A percentile compares a stretch with the other conserved stretches of the same genome.
These are phyloP conservation scores for Gillenia trifoliata DNA, from an alignment of 306 rosid species.

Conservation along the genomic window DNA sequence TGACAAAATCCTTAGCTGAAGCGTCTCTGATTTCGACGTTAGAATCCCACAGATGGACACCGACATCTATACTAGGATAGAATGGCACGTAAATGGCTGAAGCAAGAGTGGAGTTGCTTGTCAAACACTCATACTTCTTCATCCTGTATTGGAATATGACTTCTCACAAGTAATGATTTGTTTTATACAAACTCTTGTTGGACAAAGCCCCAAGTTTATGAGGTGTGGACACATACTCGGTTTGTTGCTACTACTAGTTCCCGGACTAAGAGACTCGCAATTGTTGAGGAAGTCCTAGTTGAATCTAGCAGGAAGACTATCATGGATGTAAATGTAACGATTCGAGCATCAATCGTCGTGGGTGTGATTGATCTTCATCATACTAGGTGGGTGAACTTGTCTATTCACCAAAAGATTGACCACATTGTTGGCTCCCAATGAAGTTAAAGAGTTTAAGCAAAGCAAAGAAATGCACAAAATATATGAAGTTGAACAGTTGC, in stretches of 20 bases:
- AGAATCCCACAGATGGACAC: slow-evolving; percentile 64
- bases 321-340: slow-evolving; percentile 58
- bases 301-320: slow-evolving; percentile 57
- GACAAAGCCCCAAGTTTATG: slow-evolving; percentile 52
- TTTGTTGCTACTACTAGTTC: slow-evolving; percentile 42
- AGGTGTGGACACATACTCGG: slow-evolving; percentile 71
- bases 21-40: slow-evolving; percentile 54
- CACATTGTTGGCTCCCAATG: slow-evolving; percentile 4
- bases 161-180: slow-evolving; percentile 74
- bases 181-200: slow-evolving; percentile 48
- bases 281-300: slow-evolving; percentile 46
- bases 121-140: slow-evolving; percentile 58
- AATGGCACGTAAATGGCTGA: slow-evolving; percentile 73
- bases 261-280: slow-evolving; percentile 58
- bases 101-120: slow-evolving; percentile 53
- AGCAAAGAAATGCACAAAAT: slow-evolving; percentile 31
- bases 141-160: slow-evolving; percentile 74
- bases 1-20: slow-evolving; percentile 50
- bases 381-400: slow-evolving; percentile 8
- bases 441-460: slow-evolving; percentile 34
- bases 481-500: too few species aligned
- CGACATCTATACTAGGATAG: slow-evolving; percentile 76
- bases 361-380: slow-evolving; percentile 17
- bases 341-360: slow-evolving; percentile 39
- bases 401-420: slow-evolving; percentile 22